Conservation (phyloP, 768 basidiomycete species). For the Suillus spraguei region DNA sequence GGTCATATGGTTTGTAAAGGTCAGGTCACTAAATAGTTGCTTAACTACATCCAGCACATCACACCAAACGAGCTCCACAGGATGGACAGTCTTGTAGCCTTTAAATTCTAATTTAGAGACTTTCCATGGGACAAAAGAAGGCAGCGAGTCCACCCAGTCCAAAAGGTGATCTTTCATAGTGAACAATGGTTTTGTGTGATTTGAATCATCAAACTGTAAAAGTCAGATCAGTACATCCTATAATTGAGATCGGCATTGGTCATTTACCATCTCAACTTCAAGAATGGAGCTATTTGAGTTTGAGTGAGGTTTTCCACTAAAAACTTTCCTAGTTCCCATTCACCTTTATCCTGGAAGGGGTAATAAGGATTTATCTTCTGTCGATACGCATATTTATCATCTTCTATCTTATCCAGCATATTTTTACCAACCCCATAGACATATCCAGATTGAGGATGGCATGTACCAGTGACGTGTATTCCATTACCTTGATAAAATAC, state of each 20-base stretch:
- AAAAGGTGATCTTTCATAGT: constrained; percentile 23
- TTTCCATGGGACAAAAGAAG: constrained; percentile 25
- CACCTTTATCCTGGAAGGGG: constrained; percentile 33
- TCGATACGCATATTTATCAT: constrained; percentile 21
- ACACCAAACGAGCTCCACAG: constrained; percentile 25
- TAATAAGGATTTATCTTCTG: constrained; percentile 29
- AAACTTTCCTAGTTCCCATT: constrained; percentile 38
- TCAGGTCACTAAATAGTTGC: constrained; percentile 25
- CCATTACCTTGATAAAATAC: background rate
- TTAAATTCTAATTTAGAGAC: constrained; percentile 8
- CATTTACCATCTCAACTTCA: constrained; percentile 27
- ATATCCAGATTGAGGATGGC: constrained; percentile 14
- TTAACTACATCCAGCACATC: constrained; percentile 27
- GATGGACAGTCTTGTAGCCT: constrained; percentile 17
- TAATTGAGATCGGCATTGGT: too few species aligned
- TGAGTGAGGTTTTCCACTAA: constrained; percentile 21
- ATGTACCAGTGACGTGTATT: background rate
- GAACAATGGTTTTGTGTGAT: constrained; percentile 19
- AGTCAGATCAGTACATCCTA: too few species aligned
- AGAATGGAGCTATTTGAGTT: constrained; percentile 28
- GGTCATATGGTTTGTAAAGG: constrained; percentile 23
- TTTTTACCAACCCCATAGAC: constrained; percentile 20
- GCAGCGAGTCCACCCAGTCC: constrained; percentile 19
- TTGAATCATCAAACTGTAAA: constrained; percentile 7
- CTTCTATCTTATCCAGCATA: constrained; percentile 29